Evolutionary conservation across 1,284 basidiomycete genomes (phyloP).

Genomic region (Stygiomarasmius scandens): DNA sequence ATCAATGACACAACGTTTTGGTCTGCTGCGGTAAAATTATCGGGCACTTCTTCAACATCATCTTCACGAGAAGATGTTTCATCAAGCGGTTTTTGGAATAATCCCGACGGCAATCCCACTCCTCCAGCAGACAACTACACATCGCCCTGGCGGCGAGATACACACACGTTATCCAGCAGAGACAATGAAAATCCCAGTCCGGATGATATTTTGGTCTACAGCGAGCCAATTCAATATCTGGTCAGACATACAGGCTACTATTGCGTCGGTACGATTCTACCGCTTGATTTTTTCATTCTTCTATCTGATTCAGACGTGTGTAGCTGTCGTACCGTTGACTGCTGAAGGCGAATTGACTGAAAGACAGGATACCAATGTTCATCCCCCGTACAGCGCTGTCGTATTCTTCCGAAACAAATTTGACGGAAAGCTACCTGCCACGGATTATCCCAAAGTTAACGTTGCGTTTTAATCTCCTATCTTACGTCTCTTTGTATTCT

Average conservation of each 20-base stretch:
- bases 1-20: slow-evolving; percentile 78
- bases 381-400: slow-evolving; percentile 81
- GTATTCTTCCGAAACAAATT: slow-evolving; percentile 92
- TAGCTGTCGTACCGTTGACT: slow-evolving; percentile 86
- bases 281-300: slow-evolving; percentile 1
- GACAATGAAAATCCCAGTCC: slow-evolving; percentile 49
- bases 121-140: slow-evolving; percentile 48
- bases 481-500: background rate
- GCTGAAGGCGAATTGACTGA: slow-evolving; percentile 30
- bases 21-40: slow-evolving; percentile 69
- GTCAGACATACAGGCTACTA: slow-evolving; percentile 94
- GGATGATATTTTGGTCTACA: slow-evolving; percentile 53
- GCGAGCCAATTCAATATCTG: slow-evolving; percentile 71
- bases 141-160: slow-evolving; percentile 46
- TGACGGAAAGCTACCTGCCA: slow-evolving; percentile 85
- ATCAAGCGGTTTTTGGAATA: slow-evolving; percentile 54
- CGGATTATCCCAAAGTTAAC: slow-evolving; percentile 97
- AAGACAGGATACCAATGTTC: slow-evolving; percentile 54
- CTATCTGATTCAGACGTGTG: slow-evolving; percentile 14
- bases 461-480: slow-evolving; percentile 50
- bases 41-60: slow-evolving; percentile 26
- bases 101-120: slow-evolving; percentile 60
- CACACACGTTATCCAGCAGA: slow-evolving; percentile 25
- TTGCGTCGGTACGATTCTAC: slow-evolving; percentile 75
- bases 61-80: slow-evolving; percentile 14